Percentiles rank a stretch among this genome's conserved stretches.
phyloP scores from a whole-genome alignment of 306 rosid genomes.

The Lupinus albus region DNA sequence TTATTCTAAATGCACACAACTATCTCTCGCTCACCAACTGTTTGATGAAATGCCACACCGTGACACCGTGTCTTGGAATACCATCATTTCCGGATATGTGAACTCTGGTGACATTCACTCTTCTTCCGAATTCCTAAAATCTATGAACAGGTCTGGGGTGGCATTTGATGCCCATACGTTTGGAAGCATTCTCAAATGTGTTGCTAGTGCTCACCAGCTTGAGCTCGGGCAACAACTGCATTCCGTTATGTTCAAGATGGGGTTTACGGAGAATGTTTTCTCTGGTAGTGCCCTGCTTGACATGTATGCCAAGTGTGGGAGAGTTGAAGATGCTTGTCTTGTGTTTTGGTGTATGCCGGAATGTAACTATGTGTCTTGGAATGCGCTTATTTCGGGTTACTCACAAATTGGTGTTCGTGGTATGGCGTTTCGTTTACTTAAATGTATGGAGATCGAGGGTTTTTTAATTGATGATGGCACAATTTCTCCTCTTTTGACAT shows the following conservation, averaged over 20 bases:
- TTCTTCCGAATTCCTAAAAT: conserved; percentile 49
- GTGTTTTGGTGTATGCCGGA: conserved; percentile 55
- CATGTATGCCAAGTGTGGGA: conserved; percentile 84
- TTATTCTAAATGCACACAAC: conserved; percentile 45
- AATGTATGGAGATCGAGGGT: conserved; percentile 63
- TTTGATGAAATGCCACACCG: conserved; percentile 67
- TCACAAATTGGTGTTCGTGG: conserved; percentile 55
- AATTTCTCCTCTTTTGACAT: conserved; percentile 71
- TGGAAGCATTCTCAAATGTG: conserved; percentile 76
- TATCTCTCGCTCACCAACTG: conserved; percentile 51
- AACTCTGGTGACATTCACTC: conserved; percentile 45
- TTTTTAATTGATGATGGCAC: conserved; percentile 69
- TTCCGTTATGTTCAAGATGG: conserved; percentile 61
- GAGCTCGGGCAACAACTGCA: conserved; percentile 69
- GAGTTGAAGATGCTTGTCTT: conserved; percentile 60
- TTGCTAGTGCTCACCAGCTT: conserved; percentile 43
- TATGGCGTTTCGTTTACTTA: conserved; percentile 54
- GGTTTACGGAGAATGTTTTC: conserved; percentile 52
- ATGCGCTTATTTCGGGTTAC: conserved; percentile 68
- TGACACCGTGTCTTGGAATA: conserved; percentile 82
- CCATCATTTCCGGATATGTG: conserved; percentile 59
- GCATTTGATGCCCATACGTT: conserved; percentile 61
- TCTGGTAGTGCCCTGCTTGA: conserved; percentile 77
- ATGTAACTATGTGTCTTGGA: conserved; percentile 70
- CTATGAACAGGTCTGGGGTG: conserved; percentile 57